Percentiles rank a stretch among this genome's conserved stretches.
Conservation (phyloP, 176 grass and related monocot species). For the Oryza coarctata region DNA sequence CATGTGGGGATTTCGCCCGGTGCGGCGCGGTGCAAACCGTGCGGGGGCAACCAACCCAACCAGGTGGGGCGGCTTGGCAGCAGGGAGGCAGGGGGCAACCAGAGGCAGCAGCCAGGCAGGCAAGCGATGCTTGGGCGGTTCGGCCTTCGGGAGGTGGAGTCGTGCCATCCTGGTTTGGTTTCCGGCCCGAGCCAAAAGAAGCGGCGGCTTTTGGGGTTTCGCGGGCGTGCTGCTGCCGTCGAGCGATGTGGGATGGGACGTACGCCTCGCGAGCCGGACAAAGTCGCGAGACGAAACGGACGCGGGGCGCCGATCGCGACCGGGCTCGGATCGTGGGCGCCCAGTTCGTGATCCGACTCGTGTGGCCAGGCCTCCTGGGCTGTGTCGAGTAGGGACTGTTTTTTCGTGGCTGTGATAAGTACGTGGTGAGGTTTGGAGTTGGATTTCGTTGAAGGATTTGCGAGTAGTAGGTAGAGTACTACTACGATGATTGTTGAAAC, state of each 20-base stretch:
- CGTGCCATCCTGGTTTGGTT: background rate
- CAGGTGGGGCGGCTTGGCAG: background rate
- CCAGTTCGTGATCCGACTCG: constrained; percentile 22
- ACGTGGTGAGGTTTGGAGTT: background rate
- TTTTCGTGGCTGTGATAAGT: background rate
- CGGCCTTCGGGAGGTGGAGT: background rate
- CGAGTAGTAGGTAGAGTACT: no score
- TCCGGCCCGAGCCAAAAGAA: background rate
- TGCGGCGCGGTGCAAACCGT: background rate
- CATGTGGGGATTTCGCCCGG: constrained; percentile 18
- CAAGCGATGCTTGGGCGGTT: background rate
- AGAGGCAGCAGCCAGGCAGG: no score
- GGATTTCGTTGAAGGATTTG: background rate
- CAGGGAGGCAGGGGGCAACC: no score
- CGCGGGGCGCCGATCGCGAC: constrained; percentile 1
- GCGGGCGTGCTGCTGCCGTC: background rate
- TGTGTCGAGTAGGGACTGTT: background rate
- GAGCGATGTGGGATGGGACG: background rate
- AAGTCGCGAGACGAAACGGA: constrained; percentile 15
- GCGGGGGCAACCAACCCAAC: background rate
- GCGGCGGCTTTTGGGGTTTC: constrained; percentile 10
- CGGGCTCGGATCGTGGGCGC: constrained; percentile 13
- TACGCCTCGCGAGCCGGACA: constrained; percentile 22
- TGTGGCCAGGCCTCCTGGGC: background rate
- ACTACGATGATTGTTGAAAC: background rate